These are phyloP conservation scores for Mesembryanthemum crystallinum DNA, from an alignment of 148 eudicot species.

Conservation along the genomic window DNA sequence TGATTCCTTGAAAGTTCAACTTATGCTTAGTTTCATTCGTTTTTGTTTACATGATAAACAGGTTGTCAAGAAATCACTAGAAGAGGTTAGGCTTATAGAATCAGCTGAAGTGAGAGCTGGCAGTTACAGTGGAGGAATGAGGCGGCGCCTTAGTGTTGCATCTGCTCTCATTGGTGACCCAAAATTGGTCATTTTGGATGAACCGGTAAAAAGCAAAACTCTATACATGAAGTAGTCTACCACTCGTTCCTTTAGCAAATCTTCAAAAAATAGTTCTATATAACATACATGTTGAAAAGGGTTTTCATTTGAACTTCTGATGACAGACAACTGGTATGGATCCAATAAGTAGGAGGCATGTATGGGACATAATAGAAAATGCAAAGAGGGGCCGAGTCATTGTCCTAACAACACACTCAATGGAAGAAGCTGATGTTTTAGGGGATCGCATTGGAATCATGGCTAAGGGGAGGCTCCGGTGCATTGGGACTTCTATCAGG, in stretches of 20 bases:
- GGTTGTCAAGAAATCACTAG: constrained; percentile 59
- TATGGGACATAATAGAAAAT: constrained; percentile 90
- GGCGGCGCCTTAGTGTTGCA: constrained; percentile 95
- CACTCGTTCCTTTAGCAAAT: not conserved
- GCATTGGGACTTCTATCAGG: constrained; percentile 84
- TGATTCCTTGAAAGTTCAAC: not conserved
- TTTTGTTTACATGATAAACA: constrained; percentile 10
- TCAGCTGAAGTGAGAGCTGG: constrained; percentile 65
- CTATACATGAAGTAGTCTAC: not conserved
- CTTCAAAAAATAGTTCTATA: not conserved
- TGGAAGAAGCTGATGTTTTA: constrained; percentile 94
- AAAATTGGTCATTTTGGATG: constrained; percentile 79
- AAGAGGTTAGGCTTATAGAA: constrained; percentile 63
- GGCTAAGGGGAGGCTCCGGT: constrained; percentile 95
- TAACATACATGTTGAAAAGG: not conserved
- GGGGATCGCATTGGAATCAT: constrained; percentile 87
- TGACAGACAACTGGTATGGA: constrained; percentile 94
- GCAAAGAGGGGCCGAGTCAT: constrained; percentile 83
- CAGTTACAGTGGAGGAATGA: constrained; percentile 96
- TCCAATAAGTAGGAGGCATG: constrained; percentile 84
- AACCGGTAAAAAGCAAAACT: constrained; percentile 52
- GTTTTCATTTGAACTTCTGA: not conserved
- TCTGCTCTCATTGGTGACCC: constrained; percentile 87
- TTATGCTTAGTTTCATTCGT: not conserved
- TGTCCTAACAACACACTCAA: constrained; percentile 84